Base-by-base conservation (phyloP, 2,329 filamentous ascomycete species). In the Calonectria henricotiae region DNA sequence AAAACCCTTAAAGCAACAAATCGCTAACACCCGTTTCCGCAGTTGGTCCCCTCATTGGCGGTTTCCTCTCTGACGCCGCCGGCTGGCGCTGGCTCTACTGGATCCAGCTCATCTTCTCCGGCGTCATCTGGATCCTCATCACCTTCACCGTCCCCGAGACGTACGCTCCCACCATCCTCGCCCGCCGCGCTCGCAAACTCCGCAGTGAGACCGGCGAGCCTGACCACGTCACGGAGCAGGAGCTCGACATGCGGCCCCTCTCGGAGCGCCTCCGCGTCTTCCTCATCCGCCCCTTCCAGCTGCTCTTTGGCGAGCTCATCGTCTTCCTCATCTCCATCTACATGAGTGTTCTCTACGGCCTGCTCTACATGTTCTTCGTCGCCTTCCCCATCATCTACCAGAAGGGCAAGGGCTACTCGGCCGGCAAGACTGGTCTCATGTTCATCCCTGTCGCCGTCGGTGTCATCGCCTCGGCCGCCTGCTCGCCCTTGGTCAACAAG, bases 71-170 rank as follows among this genome's bases (percentile, higher is more conserved):
- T 8, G 92, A 95, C 75, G 89, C 88, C 0, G 83, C 86, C 0
- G 92, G 92, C 43, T 96, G 94, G 94, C 85, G 94, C 74, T 96
- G 93, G 93, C 85, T 96, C 0, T 96, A 96, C 84, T 96, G 93
- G 92, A 89, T 97, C 75, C 94, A 96, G 78, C 85, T 96, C 12
- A 97, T 97, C 77, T 79, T 96, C 13, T 86, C 92, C 30, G 90
- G 86, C 15, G 79, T 91, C 60, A 89, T 92, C 75, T 96, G 92
- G 90, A 70, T 92, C 20, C 80, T 96, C 70, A 95, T 96, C 81
- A 92, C 91, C 35, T 95, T 97, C 82, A 96, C 94, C n/a, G 92
- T 97, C 0, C 94, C 94, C 1, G 95, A 97, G 82, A 98, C 95
- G 0, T 97, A 96, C 80, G 91, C 94, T 0, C 94, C 95, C 0